phyloP scores from a whole-genome alignment of 164 flowering plant genomes.

The Piper longum region DNA sequence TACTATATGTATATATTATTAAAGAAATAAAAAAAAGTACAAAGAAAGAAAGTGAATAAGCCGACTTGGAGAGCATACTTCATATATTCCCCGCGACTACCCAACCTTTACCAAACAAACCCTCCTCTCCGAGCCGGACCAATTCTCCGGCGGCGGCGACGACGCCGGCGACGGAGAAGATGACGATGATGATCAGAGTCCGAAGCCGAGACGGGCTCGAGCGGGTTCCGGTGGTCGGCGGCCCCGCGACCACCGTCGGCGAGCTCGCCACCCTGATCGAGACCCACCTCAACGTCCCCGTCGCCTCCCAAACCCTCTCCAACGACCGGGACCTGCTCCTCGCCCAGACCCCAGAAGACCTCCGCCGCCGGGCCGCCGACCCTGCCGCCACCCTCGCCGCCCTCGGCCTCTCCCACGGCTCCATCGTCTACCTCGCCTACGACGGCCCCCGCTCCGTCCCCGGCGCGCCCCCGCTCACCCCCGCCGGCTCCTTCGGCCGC shows the following conservation, averaged over 20 bases:
- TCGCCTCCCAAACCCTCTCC: constrained; percentile 59
- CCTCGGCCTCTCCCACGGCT: constrained; percentile 58
- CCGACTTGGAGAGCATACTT: too few relatives aligned
- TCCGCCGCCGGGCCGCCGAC: constrained; percentile 36
- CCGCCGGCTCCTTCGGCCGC: constrained; percentile 75
- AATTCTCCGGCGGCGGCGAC: too few relatives aligned
- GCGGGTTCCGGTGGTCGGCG: constrained; percentile 35
- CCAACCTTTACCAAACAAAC: too few relatives aligned
- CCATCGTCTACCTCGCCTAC: constrained; percentile 57
- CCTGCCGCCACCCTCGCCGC: constrained; percentile 47
- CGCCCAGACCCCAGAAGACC: constrained; percentile 48
- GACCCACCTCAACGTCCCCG: constrained; percentile 57
- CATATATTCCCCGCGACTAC: too few relatives aligned
- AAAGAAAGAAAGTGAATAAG: too few relatives aligned
- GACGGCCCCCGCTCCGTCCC: constrained; percentile 60
- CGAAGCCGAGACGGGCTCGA: constrained; percentile 87
- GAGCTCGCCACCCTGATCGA: constrained; percentile 56
- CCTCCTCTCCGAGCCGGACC: too few relatives aligned
- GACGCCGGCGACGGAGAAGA: neutral
- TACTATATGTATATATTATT: too few relatives aligned
- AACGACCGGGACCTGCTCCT: constrained; percentile 58
- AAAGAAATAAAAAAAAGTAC: too few relatives aligned
- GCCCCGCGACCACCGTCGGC: constrained; percentile 32
- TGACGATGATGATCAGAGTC: constrained; percentile 50
- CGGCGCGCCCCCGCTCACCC: constrained; percentile 28